These are phyloP conservation scores for Lachnellula willkommii DNA, from an alignment of 2,329 filamentous ascomycete species.

Conservation along the genomic window DNA sequence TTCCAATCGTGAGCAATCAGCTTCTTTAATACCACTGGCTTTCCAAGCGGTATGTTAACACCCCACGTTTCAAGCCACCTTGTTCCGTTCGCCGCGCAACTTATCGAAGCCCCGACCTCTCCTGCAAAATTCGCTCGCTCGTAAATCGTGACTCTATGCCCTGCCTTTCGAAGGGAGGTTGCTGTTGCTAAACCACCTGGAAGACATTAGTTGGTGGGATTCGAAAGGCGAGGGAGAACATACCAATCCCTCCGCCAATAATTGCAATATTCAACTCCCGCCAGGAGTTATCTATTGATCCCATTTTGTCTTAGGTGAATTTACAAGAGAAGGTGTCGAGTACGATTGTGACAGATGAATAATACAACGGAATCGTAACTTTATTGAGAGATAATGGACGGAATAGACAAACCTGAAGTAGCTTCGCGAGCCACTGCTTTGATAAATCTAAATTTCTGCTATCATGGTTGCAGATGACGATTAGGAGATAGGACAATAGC, in stretches of 20 bases:
- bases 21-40: slow-evolving; percentile 59
- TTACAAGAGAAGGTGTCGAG: not conserved
- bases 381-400: not conserved
- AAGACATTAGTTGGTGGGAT: not conserved
- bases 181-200: slow-evolving; percentile 46
- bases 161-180: slow-evolving; percentile 47
- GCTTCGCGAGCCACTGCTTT: not conserved
- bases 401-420: not conserved
- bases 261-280: slow-evolving; percentile 16
- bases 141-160: slow-evolving; percentile 57
- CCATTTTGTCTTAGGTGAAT: slow-evolving; percentile 9
- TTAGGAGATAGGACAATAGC: slow-evolving; percentile 6
- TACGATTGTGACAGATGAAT: not conserved
- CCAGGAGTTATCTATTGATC: slow-evolving; percentile 15
- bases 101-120: slow-evolving; percentile 63
- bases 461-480: not conserved
- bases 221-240: not conserved
- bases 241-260: slow-evolving; percentile 21
- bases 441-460: not conserved
- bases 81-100: slow-evolving; percentile 65
- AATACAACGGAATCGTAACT: not conserved
- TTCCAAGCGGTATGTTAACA: slow-evolving; percentile 57
- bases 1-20: slow-evolving; percentile 68
- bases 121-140: slow-evolving; percentile 61
- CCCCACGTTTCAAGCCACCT: slow-evolving; percentile 65